Conservation (phyloP, 2,329 filamentous ascomycete genomes). For the Setomelanomma holmii region DNA sequence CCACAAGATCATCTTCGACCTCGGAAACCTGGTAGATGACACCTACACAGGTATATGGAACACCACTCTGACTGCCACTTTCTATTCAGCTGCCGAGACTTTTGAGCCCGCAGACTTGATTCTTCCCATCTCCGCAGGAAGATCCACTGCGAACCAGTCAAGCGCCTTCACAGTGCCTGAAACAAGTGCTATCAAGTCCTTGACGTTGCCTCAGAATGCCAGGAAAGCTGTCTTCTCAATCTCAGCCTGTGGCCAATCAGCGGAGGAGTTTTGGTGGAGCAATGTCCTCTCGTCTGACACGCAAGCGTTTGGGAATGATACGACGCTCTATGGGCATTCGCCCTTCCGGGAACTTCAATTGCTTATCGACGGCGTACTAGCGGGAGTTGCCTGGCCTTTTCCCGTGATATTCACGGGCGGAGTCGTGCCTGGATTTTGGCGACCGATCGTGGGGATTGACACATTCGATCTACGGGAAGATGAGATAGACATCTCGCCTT, state of each 20-base stretch:
- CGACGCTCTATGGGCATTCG: slow-evolving; percentile 69
- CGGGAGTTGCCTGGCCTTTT: slow-evolving; percentile 81
- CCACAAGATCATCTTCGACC: slow-evolving; percentile 83
- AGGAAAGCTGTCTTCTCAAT: slow-evolving; percentile 76
- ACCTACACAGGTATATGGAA: slow-evolving; percentile 78
- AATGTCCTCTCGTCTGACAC: slow-evolving; percentile 72
- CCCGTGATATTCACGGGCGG: slow-evolving; percentile 85
- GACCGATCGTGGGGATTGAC: slow-evolving; percentile 79
- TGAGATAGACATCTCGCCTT: slow-evolving; percentile 83
- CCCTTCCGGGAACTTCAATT: slow-evolving; percentile 82
- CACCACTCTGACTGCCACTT: slow-evolving; percentile 75
- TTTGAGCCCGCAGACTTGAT: slow-evolving; percentile 66
- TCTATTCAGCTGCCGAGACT: slow-evolving; percentile 62
- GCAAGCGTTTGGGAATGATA: slow-evolving; percentile 64
- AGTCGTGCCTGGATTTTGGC: slow-evolving; percentile 76
- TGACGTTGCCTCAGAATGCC: slow-evolving; percentile 71
- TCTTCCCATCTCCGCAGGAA: slow-evolving; percentile 67
- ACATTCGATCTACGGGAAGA: slow-evolving; percentile 80
- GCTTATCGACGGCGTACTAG: slow-evolving; percentile 73
- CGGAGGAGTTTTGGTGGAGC: slow-evolving; percentile 86
- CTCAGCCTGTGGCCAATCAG: slow-evolving; percentile 76
- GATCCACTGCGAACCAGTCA: slow-evolving; percentile 57
- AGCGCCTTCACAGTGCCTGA: slow-evolving; percentile 74
- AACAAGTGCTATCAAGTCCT: slow-evolving; percentile 64
- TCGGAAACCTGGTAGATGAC: slow-evolving; percentile 70